Base-by-base conservation (phyloP, 2,329 filamentous ascomycete species). In the Microsporum ferrugineum region DNA sequence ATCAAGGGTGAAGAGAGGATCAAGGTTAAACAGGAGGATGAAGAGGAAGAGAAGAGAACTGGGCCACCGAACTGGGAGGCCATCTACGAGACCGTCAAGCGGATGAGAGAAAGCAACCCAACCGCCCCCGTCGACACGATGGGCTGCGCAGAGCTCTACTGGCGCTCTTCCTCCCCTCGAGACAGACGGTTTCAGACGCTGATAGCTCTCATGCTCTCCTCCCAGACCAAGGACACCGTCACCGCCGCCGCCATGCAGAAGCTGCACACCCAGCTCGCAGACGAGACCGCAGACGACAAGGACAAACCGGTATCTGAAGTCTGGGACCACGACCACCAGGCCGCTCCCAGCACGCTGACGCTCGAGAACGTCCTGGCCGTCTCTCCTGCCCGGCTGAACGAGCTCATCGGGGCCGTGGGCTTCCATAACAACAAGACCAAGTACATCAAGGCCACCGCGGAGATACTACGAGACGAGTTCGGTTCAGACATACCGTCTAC, bases 381-480 rank as follows among this genome's bases (percentile, higher is more conserved):
- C 33, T 80, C 86, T 2, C 83, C 89, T 1, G 77, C 77, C 1
- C 72, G 77, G 12, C 78, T 89, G 29, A 92, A 95, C 71, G 77
- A 84, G 68, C 77, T 95, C 66, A 96, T 96, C 65, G 81, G 83
- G 71, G 86, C 88, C 66, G 91, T 96, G 45, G 91, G 91, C 31
- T 96, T 96, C 72, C 91, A 96, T 77, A 96, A 95, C 70, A 91
- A 91, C 75, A 96, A 96, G 77, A 94, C 91, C 1, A 88, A 85
- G 75, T 88, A 84, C 71, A 86, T 95, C 70, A 90, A 94, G 72
- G 80, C 84, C 61, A 80, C 88, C 0, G 90, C 90, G 2, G 76
- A 81, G 36, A 86, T 95, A 38, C 79, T 95, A 31, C 81, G 84
- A 53, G 87, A 92, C 68, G 73, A 84, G 59, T 89, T 83, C 74